phyloP scores from a whole-genome alignment of 805 yeast genomes.

The Wickerhamomyces chaumierensis region DNA sequence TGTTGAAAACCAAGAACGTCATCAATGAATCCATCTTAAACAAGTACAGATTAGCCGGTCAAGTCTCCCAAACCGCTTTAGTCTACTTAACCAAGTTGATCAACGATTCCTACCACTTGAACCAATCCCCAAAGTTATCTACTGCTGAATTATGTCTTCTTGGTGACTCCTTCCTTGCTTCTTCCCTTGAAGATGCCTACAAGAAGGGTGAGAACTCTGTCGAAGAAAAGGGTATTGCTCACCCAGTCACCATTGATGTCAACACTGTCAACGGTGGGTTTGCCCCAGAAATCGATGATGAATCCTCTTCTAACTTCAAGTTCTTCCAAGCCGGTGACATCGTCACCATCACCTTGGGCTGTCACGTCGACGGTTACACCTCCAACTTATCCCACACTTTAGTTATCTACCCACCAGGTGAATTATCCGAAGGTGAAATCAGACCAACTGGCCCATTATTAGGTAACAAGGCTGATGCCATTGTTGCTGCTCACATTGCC shows the following conservation, averaged over 20 bases:
- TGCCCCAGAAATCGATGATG: constrained; percentile 76
- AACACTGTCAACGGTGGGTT: constrained; percentile 71
- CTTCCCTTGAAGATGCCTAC: constrained; percentile 49
- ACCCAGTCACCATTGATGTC: constrained; percentile 82
- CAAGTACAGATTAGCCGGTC: constrained; percentile 84
- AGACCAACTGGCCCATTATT: constrained; percentile 67
- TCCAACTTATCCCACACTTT: constrained; percentile 78
- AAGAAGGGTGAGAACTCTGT: constrained; percentile 39
- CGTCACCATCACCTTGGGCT: constrained; percentile 77
- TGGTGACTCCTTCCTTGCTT: constrained; percentile 65
- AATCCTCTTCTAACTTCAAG: constrained; percentile 21
- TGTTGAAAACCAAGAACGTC: constrained; percentile 63
- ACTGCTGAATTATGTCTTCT: constrained; percentile 66
- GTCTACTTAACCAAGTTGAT: constrained; percentile 54
- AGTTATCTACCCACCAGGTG: constrained; percentile 67
- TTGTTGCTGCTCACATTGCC: constrained; percentile 83
- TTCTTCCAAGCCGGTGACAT: constrained; percentile 67
- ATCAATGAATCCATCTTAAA: constrained; percentile 52
- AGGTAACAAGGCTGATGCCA: constrained; percentile 81
- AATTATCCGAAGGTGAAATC: constrained; percentile 21
- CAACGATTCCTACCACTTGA: constrained; percentile 61
- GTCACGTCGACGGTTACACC: constrained; percentile 92
- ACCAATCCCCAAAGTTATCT: constrained; percentile 26
- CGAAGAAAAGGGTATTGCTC: constrained; percentile 84
- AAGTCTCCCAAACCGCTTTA: constrained; percentile 75